Evolutionary conservation across 2,329 filamentous ascomycete genomes (phyloP), one percentile per base, ranked within the genome.

Genomic region (Didymella glomerata): DNA sequence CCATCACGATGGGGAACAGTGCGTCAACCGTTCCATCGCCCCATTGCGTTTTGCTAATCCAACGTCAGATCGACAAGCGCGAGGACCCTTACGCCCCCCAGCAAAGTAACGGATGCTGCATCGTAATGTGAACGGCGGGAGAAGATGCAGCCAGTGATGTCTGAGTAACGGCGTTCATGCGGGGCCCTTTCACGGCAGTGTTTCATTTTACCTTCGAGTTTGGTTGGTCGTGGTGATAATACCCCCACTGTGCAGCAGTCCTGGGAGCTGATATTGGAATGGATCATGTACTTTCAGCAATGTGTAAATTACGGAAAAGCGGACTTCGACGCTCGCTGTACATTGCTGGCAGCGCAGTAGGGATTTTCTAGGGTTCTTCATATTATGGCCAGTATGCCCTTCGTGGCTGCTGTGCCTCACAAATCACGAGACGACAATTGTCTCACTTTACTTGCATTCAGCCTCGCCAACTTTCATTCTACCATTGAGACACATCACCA

Each of bases 71-170:
- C 66, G 92, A 96, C 76, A 94, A 93, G 84, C 90, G 91, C 78
- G 95, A 98, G 77, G 95, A 99, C 78, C 95, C 95, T n/a, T 99
- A 99, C 78, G 93, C 94, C 73, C 94, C 94, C 69, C 94, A 96
- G 83, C 92, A 96, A 82, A 92, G 87, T 69, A 90, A 88, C 76
- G 91, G 93, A 73, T 99, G 95, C 87, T 99, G 95, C 83, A 85
- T 90, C 73, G 88, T 99, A 81, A 98, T 98, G 94, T 98, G 85
- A 71, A 68, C 59, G 62, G 70, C 64, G 63, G 65, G 25, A 58
- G 61, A 57, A 62, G 69, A 68, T 68, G 71, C 66, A 69, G 68
- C 63, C 61, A 64, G 67, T 71, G 61, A 75, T 76, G 72, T 74
- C 69, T 62, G 44, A 72, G 71, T 71, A 72, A 70, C 67, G 74